A percentile compares a stretch with the other conserved stretches of the same genome.
These are phyloP conservation scores for Aspergillus sp. DNA, from an alignment of 2,329 filamentous ascomycete genomes.

Conservation along the genomic window DNA sequence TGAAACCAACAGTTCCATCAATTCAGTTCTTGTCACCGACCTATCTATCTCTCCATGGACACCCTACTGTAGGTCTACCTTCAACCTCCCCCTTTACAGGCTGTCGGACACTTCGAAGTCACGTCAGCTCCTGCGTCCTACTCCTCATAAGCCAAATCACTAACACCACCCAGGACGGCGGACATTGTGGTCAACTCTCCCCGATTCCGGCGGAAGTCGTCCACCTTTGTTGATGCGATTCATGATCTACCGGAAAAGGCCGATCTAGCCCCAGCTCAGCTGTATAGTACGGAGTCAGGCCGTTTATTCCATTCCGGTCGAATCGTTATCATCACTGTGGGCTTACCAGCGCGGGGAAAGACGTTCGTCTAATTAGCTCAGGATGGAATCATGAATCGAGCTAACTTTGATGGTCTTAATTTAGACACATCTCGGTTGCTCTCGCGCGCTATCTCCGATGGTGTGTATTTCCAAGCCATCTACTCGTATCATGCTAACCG, in stretches of 20 bases:
- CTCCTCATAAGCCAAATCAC: background rate
- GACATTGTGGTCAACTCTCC: conserved; percentile 90
- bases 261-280: conserved; percentile 87
- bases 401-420: conserved; percentile 7
- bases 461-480: conserved; percentile 43
- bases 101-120: too few species aligned
- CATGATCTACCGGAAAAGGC: conserved; percentile 84
- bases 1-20: background rate
- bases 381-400: background rate
- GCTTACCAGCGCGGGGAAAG: conserved; percentile 90
- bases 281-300: conserved; percentile 98
- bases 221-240: conserved; percentile 94
- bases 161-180: conserved; percentile 63
- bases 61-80: conserved; percentile 45
- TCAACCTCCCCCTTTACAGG: background rate
- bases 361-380: conserved; percentile 59
- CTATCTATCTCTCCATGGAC: conserved; percentile 40
- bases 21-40: too few species aligned
- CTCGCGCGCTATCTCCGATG: conserved; percentile 92
- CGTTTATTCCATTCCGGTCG: conserved; percentile 94
- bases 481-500: conserved; percentile 8
- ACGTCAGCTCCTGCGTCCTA: background rate
- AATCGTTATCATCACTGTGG: conserved; percentile 96
- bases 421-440: conserved; percentile 88
- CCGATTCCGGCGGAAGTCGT: conserved; percentile 86